Evolutionary conservation across 2,329 filamentous ascomycete genomes (phyloP).

Genomic region (Beauveria sp.): DNA sequence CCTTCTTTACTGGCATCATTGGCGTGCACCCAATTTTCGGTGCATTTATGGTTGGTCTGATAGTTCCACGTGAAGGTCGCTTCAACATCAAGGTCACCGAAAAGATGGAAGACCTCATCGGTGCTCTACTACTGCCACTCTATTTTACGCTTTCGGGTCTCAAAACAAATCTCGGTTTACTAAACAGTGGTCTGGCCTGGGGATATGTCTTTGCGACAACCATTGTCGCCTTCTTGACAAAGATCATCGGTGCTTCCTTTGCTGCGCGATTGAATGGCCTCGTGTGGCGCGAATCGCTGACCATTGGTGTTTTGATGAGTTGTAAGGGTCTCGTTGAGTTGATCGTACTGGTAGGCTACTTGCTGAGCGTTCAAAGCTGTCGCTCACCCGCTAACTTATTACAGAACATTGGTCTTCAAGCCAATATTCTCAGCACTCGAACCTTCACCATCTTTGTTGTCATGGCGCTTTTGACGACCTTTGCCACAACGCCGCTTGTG

Average conservation of each 20-base stretch:
- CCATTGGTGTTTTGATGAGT: slow-evolving; percentile 88
- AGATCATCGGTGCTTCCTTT: slow-evolving; percentile 74
- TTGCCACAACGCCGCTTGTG: slow-evolving; percentile 72
- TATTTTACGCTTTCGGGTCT: slow-evolving; percentile 92
- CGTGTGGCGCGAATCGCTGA: slow-evolving; percentile 82
- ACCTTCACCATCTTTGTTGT: slow-evolving; percentile 94
- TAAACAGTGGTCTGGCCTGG: slow-evolving; percentile 79
- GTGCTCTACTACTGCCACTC: slow-evolving; percentile 74
- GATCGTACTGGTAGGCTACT: slow-evolving; percentile 69
- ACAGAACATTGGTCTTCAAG: slow-evolving; percentile 69
- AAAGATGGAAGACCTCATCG: slow-evolving; percentile 88
- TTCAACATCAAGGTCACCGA: slow-evolving; percentile 88
- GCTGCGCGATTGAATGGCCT: slow-evolving; percentile 70
- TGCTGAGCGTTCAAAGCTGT: background rate
- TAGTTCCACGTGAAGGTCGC: slow-evolving; percentile 82
- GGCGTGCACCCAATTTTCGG: slow-evolving; percentile 94
- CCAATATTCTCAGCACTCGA: slow-evolving; percentile 67
- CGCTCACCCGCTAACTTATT: background rate
- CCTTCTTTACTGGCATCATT: slow-evolving; percentile 85
- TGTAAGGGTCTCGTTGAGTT: slow-evolving; percentile 93
- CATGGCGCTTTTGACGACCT: slow-evolving; percentile 84
- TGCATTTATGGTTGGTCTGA: slow-evolving; percentile 80
- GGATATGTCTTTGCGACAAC: slow-evolving; percentile 82
- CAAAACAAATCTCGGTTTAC: slow-evolving; percentile 76
- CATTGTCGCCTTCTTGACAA: slow-evolving; percentile 72